Evolutionary conservation across 441 rosid genomes (phyloP), one percentile per base, ranked within the genome.

Genomic region (Brassica balearica): DNA sequence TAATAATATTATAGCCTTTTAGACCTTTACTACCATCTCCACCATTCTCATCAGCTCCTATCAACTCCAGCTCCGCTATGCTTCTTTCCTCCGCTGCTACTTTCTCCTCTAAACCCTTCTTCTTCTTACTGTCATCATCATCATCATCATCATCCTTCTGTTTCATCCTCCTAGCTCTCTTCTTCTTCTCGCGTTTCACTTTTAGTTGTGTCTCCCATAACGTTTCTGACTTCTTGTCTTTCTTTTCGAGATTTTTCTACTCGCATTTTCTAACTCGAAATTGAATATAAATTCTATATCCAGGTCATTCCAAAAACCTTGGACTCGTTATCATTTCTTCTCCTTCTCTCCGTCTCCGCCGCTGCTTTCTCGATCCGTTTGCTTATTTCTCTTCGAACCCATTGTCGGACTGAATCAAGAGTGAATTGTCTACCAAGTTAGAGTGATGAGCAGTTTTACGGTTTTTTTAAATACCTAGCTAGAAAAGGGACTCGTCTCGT

Each of bases 241-340:
- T 89, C 88, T 90, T 93, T 80, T 88, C 90, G 25, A 89, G 78
- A 78, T 65, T 32, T 87, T 89, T 84, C 89, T 92, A 79, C 95
- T 89, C 78, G 90, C 71, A 83, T 90, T 92, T 86, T 95, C 99
- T 79, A 95, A 87, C 62, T 90, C 97, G 60, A 95, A 83, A 80
- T 91, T 87, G 85, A 95, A 95, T 76, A 94, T 90, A 56, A 93
- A 87, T 85, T 92, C 97, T 97, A 95, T 90, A 87, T 93, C 96
- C 80, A 82, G 88, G 74, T 84, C 87, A 61, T 86, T 83, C 5
- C 14, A 91, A 82, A 77, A 92, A 92, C 76, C 98, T 80, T 19
- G 88, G 38, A 34, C 2, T 1, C 38, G 8, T 6, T 6, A 34
- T 34, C 38, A 34, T 34, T 6, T 34, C 2, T 1, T 34, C 2